Conservation (phyloP, 2,329 filamentous ascomycete species). For the Fusarium bulbicola region DNA sequence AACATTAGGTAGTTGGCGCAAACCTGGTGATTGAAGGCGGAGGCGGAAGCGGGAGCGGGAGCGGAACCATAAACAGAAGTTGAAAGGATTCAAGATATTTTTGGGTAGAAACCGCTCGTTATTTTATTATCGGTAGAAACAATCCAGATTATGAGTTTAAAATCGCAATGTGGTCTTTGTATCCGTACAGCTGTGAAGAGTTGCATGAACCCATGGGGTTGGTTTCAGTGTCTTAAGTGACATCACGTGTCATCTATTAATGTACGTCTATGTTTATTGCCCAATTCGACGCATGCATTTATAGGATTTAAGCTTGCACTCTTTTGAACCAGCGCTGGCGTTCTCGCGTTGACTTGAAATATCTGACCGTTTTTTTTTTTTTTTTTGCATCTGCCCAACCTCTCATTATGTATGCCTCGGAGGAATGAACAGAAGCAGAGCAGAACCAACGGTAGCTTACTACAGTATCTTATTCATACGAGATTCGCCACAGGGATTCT, state of each 20-base stretch:
- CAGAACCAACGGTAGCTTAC: slow-evolving; percentile 1
- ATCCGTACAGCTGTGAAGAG: neutral
- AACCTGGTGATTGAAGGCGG: neutral
- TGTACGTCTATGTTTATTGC: neutral
- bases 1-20: neutral
- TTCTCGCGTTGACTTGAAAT: neutral
- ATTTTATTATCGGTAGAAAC: slow-evolving; percentile 1
- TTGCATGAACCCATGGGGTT: neutral
- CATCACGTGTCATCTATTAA: neutral
- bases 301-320: slow-evolving; percentile 6
- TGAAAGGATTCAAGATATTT: neutral
- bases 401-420: neutral
- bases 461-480: slow-evolving; percentile 14
- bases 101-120: slow-evolving; percentile 11
- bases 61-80: neutral
- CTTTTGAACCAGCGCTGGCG: neutral
- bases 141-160: neutral
- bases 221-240: neutral
- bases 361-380: neutral
- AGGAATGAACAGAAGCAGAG: neutral
- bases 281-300: neutral
- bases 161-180: neutral
- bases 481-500: slow-evolving; percentile 32
- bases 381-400: neutral
- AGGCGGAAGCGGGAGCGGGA: neutral